Base-by-base conservation (phyloP, 352 stramenopile species). In the Pythium rishiriense region DNA sequence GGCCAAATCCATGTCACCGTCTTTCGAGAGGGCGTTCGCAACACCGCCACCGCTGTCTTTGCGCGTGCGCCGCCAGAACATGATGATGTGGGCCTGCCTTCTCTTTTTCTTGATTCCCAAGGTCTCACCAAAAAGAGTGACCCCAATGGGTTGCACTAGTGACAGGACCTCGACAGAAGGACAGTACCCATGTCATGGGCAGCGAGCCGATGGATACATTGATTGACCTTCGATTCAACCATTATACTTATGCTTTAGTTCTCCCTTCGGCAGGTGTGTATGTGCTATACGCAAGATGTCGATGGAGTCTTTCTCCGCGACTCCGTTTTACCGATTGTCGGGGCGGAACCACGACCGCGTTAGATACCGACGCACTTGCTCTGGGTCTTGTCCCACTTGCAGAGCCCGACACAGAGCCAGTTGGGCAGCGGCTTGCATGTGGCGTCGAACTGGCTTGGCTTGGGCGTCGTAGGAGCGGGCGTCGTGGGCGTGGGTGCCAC, bases 61-160 rank as follows among this genome's bases (percentile, higher is more conserved):
- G 43, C 68, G 66, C 62, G 68, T 75, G 22, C 79, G 76, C 1
- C 76, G 79, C 81, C 81, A 91, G 64, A 91, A 91, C 81, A 88
- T 87, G 14, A 26, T 10, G 25, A n/a, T n/a, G n/a, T n/a, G n/a
- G n/a, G n/a, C n/a, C n/a, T n/a, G n/a, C n/a, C n/a, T n/a, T n/a
- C n/a, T 39, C 48, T 41, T 14, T 5, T 37, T 37, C 41, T 46
- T 24, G 10, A 14, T 24, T 14, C 7, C 39, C 7, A 14, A 45
- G 39, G 39, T 19, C n/a, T n/a, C n/a, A n/a, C n/a, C n/a, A n/a
- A n/a, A n/a, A n/a, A n/a, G 14, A 39, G 10, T 39, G 33, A 39
- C 33, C 11, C 10, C 17, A 39, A 39, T 39, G 33, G 33, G 33
- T 39, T 39, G 33, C 33, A 39, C 10, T 39, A 39, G 33, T 39